Evolutionary conservation across 139 green algal species (phyloP).

Genomic region (Tetraselmis chui): DNA sequence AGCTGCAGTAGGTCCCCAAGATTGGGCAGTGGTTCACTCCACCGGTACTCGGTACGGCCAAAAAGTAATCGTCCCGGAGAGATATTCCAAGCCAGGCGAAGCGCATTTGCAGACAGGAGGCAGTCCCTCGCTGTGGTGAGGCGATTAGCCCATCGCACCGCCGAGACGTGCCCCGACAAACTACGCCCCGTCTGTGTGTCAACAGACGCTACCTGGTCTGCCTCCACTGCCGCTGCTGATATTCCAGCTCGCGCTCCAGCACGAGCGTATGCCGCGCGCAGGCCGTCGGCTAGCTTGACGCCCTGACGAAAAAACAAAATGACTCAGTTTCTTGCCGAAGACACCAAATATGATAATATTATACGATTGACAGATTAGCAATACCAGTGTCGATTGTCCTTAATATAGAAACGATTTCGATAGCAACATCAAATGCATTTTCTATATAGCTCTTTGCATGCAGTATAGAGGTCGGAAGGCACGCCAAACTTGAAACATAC

Average conservation of each 20-base stretch:
- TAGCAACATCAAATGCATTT: no score
- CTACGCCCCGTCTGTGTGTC: background rate
- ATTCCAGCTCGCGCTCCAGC: background rate
- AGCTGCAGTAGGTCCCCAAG: slow-evolving; percentile 2
- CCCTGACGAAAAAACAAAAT: no score
- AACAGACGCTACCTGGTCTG: background rate
- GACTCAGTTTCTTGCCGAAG: no score
- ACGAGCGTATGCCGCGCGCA: slow-evolving; percentile 7
- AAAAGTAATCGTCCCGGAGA: background rate
- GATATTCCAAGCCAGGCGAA: background rate
- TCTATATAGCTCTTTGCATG: no score
- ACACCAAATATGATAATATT: no score
- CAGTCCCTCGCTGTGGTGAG: background rate
- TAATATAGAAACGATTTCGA: no score
- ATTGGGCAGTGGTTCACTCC: slow-evolving; percentile 1
- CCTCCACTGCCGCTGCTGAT: background rate
- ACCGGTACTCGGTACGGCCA: background rate
- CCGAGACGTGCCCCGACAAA: background rate
- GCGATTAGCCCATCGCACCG: background rate
- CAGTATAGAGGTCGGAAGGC: no score
- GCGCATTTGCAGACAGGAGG: background rate
- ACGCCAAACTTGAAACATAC: no score
- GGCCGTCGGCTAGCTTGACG: slow-evolving; percentile 17
- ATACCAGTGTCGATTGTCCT: no score
- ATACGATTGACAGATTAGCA: no score